A percentile compares a stretch with the other conserved stretches of the same genome.
Conservation (phyloP, 1,139 yeast genomes). For the Hyphopichia buzzinii region DNA sequence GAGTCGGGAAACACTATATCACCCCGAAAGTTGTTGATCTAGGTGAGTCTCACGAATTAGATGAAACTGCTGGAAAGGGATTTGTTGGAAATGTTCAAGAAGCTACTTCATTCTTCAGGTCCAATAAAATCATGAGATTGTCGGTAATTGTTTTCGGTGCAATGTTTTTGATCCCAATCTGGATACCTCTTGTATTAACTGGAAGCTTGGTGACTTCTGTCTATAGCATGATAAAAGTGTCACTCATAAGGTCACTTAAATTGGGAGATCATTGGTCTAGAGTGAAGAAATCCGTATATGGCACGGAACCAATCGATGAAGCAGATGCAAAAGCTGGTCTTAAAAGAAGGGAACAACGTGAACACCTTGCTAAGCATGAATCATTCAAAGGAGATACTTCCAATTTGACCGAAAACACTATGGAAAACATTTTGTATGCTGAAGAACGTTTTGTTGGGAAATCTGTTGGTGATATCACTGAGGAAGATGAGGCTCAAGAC, state of each 20-base stretch:
- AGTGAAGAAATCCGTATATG: slow-evolving; percentile 34
- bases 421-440: slow-evolving; percentile 40
- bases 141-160: slow-evolving; percentile 30
- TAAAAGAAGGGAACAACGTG: slow-evolving; percentile 28
- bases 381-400: slow-evolving; percentile 47
- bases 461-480: slow-evolving; percentile 6
- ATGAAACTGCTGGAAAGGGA: slow-evolving; percentile 13
- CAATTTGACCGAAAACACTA: slow-evolving; percentile 32
- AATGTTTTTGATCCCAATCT: slow-evolving; percentile 44
- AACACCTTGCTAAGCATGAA: slow-evolving; percentile 27
- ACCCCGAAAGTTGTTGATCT: slow-evolving; percentile 60
- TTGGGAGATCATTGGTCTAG: slow-evolving; percentile 33
- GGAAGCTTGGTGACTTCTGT: slow-evolving; percentile 37
- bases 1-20: slow-evolving; percentile 31
- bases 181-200: slow-evolving; percentile 53
- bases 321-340: slow-evolving; percentile 35
- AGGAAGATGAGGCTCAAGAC: slow-evolving; percentile 14
- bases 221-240: slow-evolving; percentile 36
- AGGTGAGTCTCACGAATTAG: slow-evolving; percentile 20
- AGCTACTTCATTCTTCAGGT: slow-evolving; percentile 35
- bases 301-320: slow-evolving; percentile 28
- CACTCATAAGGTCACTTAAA: slow-evolving; percentile 22
- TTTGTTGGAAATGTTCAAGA: slow-evolving; percentile 35
- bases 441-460: slow-evolving; percentile 30
- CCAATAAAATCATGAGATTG: slow-evolving; percentile 26